phyloP scores from a whole-genome alignment of 192 early-diverging fungal species.

The Pilobolus umbonatus region DNA sequence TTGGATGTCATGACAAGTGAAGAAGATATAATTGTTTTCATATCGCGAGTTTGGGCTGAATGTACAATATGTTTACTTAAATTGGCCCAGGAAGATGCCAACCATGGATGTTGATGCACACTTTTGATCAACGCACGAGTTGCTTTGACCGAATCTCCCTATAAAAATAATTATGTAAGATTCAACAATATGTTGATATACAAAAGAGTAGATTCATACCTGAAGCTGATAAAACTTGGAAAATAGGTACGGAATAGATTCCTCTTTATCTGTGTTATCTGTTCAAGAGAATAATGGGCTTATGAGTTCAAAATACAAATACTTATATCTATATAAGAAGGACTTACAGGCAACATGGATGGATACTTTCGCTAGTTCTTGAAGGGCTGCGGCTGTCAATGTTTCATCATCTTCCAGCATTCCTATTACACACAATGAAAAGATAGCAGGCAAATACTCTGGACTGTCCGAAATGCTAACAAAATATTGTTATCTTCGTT shows the following conservation, averaged over 20 bases:
- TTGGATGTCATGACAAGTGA: conserved; percentile 29
- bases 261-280: conserved; percentile 23
- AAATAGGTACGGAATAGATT: conserved; percentile 25
- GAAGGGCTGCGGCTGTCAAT: conserved; percentile 57
- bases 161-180: neutral
- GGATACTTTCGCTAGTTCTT: conserved; percentile 59
- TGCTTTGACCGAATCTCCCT: conserved; percentile 22
- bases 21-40: conserved; percentile 28
- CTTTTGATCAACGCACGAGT: conserved; percentile 37
- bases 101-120: conserved; percentile 38
- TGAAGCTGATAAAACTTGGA: conserved; percentile 21
- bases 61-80: conserved; percentile 35
- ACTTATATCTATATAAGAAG: neutral
- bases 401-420: conserved; percentile 57
- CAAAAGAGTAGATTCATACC: conserved; percentile 7
- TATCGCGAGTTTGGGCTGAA: neutral
- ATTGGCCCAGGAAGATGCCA: conserved; percentile 35
- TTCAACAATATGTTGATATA: neutral
- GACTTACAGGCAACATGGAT: conserved; percentile 35
- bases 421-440: conserved; percentile 65
- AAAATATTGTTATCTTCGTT: neutral
- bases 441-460: conserved; percentile 57
- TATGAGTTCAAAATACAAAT: neutral
- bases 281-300: neutral
- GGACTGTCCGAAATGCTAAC: conserved; percentile 50